These are phyloP conservation scores for Suillus variegatus DNA, from an alignment of 768 basidiomycete species.

Conservation along the genomic window DNA sequence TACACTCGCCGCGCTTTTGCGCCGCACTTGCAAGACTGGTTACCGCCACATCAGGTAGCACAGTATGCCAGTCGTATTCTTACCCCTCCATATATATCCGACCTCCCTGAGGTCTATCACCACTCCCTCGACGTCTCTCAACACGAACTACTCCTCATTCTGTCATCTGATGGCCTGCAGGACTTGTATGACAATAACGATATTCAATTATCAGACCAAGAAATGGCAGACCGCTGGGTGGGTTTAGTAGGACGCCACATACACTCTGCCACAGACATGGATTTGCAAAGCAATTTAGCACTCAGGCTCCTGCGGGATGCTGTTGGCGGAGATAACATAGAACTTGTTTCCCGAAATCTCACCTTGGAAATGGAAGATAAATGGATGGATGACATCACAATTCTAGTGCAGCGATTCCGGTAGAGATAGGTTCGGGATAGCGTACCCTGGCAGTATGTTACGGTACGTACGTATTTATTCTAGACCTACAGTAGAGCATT, in stretches of 20 bases:
- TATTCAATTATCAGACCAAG: slow-evolving; percentile 21
- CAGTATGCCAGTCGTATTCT: slow-evolving; percentile 36
- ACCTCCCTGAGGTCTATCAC: slow-evolving; percentile 42
- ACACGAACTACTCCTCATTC: slow-evolving; percentile 36
- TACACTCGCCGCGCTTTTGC: slow-evolving; percentile 36
- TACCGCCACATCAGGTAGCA: slow-evolving; percentile 16
- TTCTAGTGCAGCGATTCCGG: slow-evolving; percentile 42
- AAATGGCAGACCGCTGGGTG: slow-evolving; percentile 38
- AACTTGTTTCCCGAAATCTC: slow-evolving; percentile 42
- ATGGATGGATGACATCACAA: slow-evolving; percentile 53
- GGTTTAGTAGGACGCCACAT: slow-evolving; percentile 30
- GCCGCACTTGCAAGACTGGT: slow-evolving; percentile 25
- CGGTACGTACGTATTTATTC: slow-evolving; percentile 15
- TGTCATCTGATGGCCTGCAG: slow-evolving; percentile 49
- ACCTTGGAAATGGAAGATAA: slow-evolving; percentile 52
- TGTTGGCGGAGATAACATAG: slow-evolving; percentile 42
- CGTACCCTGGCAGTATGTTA: slow-evolving; percentile 6
- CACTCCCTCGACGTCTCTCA: slow-evolving; percentile 25
- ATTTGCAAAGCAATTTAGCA: slow-evolving; percentile 35
- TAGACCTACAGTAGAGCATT: slow-evolving; percentile 5
- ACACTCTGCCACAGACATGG: slow-evolving; percentile 20
- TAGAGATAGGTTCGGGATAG: neutral
- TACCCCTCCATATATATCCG: slow-evolving; percentile 50
- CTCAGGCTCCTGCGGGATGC: slow-evolving; percentile 42
- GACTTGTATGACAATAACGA: slow-evolving; percentile 40